Conservation (phyloP, 306 rosid species). For the Trifolium subterraneum region DNA sequence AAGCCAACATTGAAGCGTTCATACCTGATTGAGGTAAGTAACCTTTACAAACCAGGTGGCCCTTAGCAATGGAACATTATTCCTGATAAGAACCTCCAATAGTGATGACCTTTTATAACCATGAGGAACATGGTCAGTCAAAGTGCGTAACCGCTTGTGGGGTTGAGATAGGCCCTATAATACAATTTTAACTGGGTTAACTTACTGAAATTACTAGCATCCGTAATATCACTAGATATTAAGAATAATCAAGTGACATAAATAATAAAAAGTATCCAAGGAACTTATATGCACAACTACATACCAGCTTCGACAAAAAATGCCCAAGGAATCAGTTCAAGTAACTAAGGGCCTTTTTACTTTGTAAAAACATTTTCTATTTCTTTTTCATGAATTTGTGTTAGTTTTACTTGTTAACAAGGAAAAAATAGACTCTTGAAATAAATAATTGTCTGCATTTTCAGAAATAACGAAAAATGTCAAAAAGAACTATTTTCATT, state of each 20-base stretch:
- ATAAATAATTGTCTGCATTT: background rate
- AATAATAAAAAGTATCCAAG: background rate
- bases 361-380: background rate
- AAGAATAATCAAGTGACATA: conserved; percentile 14
- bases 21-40: conserved; percentile 90
- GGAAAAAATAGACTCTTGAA: background rate
- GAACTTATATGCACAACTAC: conserved; percentile 34
- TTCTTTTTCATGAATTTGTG: background rate
- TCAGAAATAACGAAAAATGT: background rate
- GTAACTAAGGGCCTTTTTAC: background rate
- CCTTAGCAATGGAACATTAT: conserved; percentile 92
- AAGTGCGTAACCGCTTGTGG: conserved; percentile 77
- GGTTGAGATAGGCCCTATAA: conserved; percentile 92
- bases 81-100: conserved; percentile 83
- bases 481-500: background rate
- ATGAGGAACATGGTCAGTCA: conserved; percentile 90
- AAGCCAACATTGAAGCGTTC: conserved; percentile 22
- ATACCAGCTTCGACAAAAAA: conserved; percentile 3
- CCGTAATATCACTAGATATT: conserved; percentile 20
- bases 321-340: conserved; percentile 18
- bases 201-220: conserved; percentile 26
- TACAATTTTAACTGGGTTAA: conserved; percentile 32
- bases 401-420: background rate
- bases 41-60: conserved; percentile 97
- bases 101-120: conserved; percentile 78